A percentile compares a stretch with the other conserved stretches of the same genome.
phyloP scores from a whole-genome alignment of 2,329 filamentous ascomycete species.

The Lasiodiplodia sp. region DNA sequence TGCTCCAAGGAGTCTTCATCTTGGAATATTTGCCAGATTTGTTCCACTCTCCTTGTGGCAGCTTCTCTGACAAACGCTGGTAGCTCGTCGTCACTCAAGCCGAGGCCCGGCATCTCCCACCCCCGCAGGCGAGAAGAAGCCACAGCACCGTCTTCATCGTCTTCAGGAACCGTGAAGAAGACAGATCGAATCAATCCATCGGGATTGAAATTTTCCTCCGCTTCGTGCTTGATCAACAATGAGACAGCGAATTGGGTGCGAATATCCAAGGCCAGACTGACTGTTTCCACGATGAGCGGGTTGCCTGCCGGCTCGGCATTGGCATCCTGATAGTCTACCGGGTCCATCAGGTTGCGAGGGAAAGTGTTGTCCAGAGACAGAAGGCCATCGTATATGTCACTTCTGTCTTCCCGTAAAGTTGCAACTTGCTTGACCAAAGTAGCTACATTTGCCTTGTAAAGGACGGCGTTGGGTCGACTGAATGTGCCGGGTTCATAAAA shows the following conservation, averaged over 20 bases:
- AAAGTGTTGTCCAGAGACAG: conserved; percentile 45
- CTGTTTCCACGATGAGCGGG: conserved; percentile 51
- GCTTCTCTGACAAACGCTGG: conserved; percentile 44
- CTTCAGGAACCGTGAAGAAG: conserved; percentile 47
- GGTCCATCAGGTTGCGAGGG: conserved; percentile 43
- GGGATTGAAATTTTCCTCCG: conserved; percentile 48
- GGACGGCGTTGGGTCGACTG: conserved; percentile 48
- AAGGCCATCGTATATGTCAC: conserved; percentile 42
- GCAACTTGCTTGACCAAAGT: conserved; percentile 50
- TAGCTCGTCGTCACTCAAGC: conserved; percentile 48
- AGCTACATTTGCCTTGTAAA: conserved; percentile 56
- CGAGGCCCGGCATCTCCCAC: conserved; percentile 46
- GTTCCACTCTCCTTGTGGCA: conserved; percentile 48
- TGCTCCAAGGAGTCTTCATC: conserved; percentile 42
- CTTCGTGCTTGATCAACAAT: conserved; percentile 51
- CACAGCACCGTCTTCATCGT: conserved; percentile 26
- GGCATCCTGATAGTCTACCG: conserved; percentile 40
- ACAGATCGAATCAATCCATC: conserved; percentile 48
- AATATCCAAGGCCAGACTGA: conserved; percentile 60
- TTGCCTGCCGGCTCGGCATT: conserved; percentile 41
- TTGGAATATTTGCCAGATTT: conserved; percentile 47
- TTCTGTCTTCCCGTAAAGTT: conserved; percentile 38
- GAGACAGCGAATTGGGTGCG: conserved; percentile 63
- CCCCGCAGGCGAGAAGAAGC: conserved; percentile 43
- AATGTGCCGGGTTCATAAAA: conserved; percentile 25